Evolutionary conservation across 2,329 filamentous ascomycete species (phyloP).

Genomic region (Plenodomus lindquistii): DNA sequence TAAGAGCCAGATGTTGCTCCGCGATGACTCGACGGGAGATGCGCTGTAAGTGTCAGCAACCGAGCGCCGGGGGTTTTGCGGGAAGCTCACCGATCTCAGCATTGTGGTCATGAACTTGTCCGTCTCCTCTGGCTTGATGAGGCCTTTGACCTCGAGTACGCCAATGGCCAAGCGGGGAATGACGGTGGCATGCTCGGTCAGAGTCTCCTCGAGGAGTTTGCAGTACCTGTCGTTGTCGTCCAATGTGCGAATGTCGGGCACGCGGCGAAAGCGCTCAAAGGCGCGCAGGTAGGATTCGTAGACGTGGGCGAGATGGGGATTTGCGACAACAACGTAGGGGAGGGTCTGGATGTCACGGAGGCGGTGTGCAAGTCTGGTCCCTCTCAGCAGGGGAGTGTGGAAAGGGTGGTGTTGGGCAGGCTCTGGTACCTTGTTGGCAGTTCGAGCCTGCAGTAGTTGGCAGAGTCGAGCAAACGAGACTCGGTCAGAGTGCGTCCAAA

Average conservation of each 20-base stretch:
- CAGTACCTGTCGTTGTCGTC: slow-evolving; percentile 92
- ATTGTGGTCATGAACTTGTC: slow-evolving; percentile 96
- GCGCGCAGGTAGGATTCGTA: slow-evolving; percentile 97
- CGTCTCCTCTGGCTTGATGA: slow-evolving; percentile 79
- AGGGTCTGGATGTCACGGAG: slow-evolving; percentile 96
- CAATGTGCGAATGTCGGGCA: slow-evolving; percentile 80
- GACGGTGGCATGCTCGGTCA: slow-evolving; percentile 87
- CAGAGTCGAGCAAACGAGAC: slow-evolving; percentile 84
- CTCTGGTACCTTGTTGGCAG: slow-evolving; percentile 72
- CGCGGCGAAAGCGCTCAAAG: slow-evolving; percentile 86
- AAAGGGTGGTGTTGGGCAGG: neutral
- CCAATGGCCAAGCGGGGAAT: slow-evolving; percentile 95
- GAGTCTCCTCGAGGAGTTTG: slow-evolving; percentile 73
- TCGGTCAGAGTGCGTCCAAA: slow-evolving; percentile 94
- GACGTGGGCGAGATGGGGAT: slow-evolving; percentile 88
- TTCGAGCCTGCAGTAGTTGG: slow-evolving; percentile 96
- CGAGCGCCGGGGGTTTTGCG: neutral
- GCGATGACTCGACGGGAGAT: slow-evolving; percentile 96
- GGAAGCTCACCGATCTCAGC: slow-evolving; percentile 73
- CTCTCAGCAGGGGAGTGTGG: slow-evolving; percentile 15
- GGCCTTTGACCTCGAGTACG: slow-evolving; percentile 82
- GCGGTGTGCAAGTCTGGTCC: slow-evolving; percentile 78
- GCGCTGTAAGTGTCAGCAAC: slow-evolving; percentile 57
- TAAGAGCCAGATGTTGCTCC: slow-evolving; percentile 93
- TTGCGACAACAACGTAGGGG: slow-evolving; percentile 95